Evolutionary conservation across 148 eudicot species (phyloP), one percentile per base, ranked within the genome.

Genomic region (Fagopyrum homotropicum): DNA sequence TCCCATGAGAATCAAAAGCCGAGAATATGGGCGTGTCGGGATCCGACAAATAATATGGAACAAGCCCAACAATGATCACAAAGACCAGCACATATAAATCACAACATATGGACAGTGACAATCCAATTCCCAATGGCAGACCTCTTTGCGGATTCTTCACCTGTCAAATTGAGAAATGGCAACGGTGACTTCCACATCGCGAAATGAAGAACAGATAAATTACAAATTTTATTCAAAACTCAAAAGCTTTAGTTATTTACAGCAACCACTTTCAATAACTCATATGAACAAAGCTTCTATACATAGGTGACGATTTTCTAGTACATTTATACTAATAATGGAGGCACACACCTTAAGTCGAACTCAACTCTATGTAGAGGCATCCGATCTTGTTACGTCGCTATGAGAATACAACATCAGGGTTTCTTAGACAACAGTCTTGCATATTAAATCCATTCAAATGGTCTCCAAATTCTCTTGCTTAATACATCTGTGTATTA

Each of bases 21-120:
- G 97, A 90, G 57, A 93, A 90, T 76, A 95, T 92, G 73, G 97
- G 98, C 69, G 98, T 92, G 79, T 92, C 97, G 4, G 98, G 96
- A 80, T 95, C 92, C 89, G 91, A 84, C n/a, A 83, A 88, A 85
- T 85, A 90, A 81, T 92, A 95, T 19, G 98, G 98, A 40, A 95
- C 95, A 43, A 95, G 79, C 75, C 97, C 98, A 82, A 95, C 98
- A 74, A 95, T 88, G 75, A 95, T 92, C 26, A 89, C 80, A 49
- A 96, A 95, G 51, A 95, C 98, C 82, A 92, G 81, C 98, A 95
- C 91, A 82, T 95, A 95, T 66, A 95, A 69, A 12, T 85, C 76
- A 84, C 97, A 94, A 78, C 98, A 92, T 78, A 90, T 89, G 45
- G 89, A 85, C 61, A 92, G 76, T 79, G 98, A 81, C 81, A 85